These are phyloP conservation scores for Phytophthora pini DNA, from an alignment of 352 stramenopile genomes.

Conservation along the genomic window DNA sequence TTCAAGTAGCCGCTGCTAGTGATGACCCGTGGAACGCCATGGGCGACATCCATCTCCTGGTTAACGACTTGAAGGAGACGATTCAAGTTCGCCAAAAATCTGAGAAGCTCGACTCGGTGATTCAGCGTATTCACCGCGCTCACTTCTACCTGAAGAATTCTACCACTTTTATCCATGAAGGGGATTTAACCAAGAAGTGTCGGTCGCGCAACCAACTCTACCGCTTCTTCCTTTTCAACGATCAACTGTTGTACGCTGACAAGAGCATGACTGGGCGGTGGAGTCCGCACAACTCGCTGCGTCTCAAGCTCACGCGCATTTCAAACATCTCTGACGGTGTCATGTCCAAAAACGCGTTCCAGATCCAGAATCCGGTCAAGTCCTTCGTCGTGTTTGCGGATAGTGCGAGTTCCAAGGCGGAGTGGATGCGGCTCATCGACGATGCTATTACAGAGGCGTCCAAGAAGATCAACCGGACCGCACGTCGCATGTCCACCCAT, in stretches of 20 bases:
- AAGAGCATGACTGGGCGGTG: constrained; percentile 81
- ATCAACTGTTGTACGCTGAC: constrained; percentile 86
- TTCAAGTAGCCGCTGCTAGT: constrained; percentile 64
- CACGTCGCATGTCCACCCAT: constrained; percentile 64
- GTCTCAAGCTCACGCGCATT: constrained; percentile 84
- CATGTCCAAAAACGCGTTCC: constrained; percentile 81
- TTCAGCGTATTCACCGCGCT: constrained; percentile 92
- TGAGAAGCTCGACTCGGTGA: constrained; percentile 86
- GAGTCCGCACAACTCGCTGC: constrained; percentile 87
- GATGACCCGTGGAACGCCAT: constrained; percentile 87
- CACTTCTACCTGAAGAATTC: constrained; percentile 94
- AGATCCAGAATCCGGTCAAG: constrained; percentile 87
- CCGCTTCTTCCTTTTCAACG: constrained; percentile 91
- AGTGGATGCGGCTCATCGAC: constrained; percentile 86
- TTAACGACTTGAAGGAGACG: constrained; percentile 90
- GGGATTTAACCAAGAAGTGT: constrained; percentile 95
- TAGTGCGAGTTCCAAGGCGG: constrained; percentile 61
- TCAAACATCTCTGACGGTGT: constrained; percentile 75
- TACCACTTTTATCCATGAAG: constrained; percentile 95
- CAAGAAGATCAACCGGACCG: constrained; percentile 83
- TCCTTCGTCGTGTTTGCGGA: constrained; percentile 87
- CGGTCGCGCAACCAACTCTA: constrained; percentile 88
- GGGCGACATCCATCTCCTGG: constrained; percentile 89
- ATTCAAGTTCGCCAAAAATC: constrained; percentile 86
- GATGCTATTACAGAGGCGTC: constrained; percentile 74